Percentiles rank a stretch among this genome's conserved stretches.
phyloP scores from a whole-genome alignment of 768 basidiomycete species.

The Pulveroboletus sp. region DNA sequence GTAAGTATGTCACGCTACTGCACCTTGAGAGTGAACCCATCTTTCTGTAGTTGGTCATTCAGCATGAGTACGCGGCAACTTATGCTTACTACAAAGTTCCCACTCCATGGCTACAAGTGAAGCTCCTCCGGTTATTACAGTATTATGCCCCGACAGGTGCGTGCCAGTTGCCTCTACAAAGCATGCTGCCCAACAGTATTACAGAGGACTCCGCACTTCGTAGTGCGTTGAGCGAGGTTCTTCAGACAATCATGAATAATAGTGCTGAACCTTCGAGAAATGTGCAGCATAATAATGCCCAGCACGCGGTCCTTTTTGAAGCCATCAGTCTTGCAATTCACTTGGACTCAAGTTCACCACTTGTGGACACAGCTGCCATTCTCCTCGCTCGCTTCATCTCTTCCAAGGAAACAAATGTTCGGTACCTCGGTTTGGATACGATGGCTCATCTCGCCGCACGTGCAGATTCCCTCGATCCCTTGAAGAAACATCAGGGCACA shows the following conservation, averaged over 20 bases:
- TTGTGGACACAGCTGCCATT: constrained; percentile 84
- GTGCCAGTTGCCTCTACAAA: constrained; percentile 17
- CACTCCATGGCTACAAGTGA: constrained; percentile 96
- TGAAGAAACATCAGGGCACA: constrained; percentile 94
- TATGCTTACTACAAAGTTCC: constrained; percentile 99
- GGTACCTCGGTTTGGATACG: constrained; percentile 95
- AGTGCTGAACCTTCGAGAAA: constrained; percentile 88
- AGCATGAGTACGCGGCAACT: constrained; percentile 80
- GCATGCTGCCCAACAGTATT: constrained; percentile 2
- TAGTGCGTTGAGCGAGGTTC: constrained; percentile 70
- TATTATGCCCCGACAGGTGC: constrained; percentile 93
- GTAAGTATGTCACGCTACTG: constrained; percentile 38
- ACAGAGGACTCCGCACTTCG: constrained; percentile 81
- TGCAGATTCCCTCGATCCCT: constrained; percentile 82
- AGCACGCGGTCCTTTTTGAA: constrained; percentile 97
- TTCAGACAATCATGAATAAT: constrained; percentile 88
- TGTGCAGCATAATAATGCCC: constrained; percentile 98
- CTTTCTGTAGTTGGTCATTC: constrained; percentile 70
- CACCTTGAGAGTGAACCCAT: constrained; percentile 6
- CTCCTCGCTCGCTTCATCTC: constrained; percentile 94
- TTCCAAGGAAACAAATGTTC: constrained; percentile 96
- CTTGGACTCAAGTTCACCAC: constrained; percentile 82
- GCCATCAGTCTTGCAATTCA: constrained; percentile 97
- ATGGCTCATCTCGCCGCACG: constrained; percentile 98
- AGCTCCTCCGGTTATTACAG: constrained; percentile 86